A percentile compares a stretch with the other conserved stretches of the same genome.
phyloP scores from a whole-genome alignment of 257 asterid species.

The Verbena officinalis region DNA sequence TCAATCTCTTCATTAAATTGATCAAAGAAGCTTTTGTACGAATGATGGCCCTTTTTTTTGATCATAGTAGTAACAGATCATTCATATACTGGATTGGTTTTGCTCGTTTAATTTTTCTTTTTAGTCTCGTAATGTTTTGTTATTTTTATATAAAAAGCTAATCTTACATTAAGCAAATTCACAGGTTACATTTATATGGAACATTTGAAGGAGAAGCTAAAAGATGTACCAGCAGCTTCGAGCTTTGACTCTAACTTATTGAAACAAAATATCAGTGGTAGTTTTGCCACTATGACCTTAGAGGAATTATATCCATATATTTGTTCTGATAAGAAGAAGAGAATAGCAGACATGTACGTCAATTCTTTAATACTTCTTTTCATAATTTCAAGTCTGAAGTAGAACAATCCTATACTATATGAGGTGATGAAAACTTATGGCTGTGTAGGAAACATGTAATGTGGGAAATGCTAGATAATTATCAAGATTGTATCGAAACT shows the following conservation, averaged over 20 bases:
- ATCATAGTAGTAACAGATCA: not conserved
- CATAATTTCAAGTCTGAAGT: not conserved
- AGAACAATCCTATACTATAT: not conserved
- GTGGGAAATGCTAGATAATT: not conserved
- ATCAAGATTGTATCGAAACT: not conserved
- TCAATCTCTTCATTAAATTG: too few relatives aligned
- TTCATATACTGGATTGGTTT: not conserved
- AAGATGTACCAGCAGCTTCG: slow-evolving; percentile 36
- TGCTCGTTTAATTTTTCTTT: not conserved
- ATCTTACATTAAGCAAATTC: not conserved
- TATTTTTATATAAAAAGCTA: not conserved
- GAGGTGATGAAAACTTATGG: not conserved
- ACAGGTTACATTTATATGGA: slow-evolving; percentile 55
- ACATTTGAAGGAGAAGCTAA: slow-evolving; percentile 47
- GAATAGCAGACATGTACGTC: slow-evolving; percentile 56
- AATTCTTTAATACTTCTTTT: slow-evolving; percentile 1
- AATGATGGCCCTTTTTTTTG: not conserved
- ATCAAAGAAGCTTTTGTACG: not conserved
- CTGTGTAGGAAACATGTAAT: not conserved
- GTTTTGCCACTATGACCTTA: slow-evolving; percentile 42
- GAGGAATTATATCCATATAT: slow-evolving; percentile 52
- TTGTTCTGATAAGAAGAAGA: slow-evolving; percentile 48
- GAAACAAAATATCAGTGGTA: slow-evolving; percentile 36
- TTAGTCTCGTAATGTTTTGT: not conserved
- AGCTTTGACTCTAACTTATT: slow-evolving; percentile 37